Evolutionary conservation across 495 filamentous ascomycete genomes (phyloP), one percentile per base, ranked within the genome.

Genomic region (Parmelia sp.): DNA sequence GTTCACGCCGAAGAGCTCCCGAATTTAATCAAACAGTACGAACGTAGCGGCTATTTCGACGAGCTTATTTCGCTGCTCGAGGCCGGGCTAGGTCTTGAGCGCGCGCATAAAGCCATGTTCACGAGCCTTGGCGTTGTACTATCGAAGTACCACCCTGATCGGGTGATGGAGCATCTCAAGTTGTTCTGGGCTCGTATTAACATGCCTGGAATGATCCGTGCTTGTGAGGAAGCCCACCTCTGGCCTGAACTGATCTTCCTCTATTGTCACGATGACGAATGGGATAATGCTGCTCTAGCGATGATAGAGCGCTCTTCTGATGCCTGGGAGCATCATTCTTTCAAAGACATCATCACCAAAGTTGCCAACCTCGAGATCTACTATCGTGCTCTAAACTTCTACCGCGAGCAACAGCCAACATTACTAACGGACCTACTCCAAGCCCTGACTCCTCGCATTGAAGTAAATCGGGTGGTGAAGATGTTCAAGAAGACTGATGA

Each of bases 261-360:
- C 68, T 99, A 99, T 80, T 92, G 90, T 78, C 95, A 99, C 78
- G 97, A 97, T 73, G 95, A 99, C 69, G 95, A 99, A 74, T 97
- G 90, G 80, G 95, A 99, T 78, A 99, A 99, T 73, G 94, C 95
- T 33, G 94, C 94, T 29, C 83, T 99, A 63, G 92, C 95, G 40
- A 97, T 99, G 84, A 99, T 99, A 91, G 95, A 99, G 83, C 91
- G 94, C 69, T 90, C 95, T 42, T 88, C 96, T 60, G 93, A 97
- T 77, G 90, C 95, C 4, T 99, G 95, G 95, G 95, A 99, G 76
- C 95, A 99, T 78, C 94, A 97, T 77, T 95, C 93, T 36, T 97
- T 99, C 87, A 97, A 97, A 84, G 95, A 97, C 75, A 97, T 96
- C 66, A 83, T 96, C 63, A 87, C 96, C 79, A 97, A 97, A 84